Evolutionary conservation across 2,329 filamentous ascomycete genomes (phyloP), one percentile per base, ranked within the genome.

Genomic region (Tolypocladium amazonense): DNA sequence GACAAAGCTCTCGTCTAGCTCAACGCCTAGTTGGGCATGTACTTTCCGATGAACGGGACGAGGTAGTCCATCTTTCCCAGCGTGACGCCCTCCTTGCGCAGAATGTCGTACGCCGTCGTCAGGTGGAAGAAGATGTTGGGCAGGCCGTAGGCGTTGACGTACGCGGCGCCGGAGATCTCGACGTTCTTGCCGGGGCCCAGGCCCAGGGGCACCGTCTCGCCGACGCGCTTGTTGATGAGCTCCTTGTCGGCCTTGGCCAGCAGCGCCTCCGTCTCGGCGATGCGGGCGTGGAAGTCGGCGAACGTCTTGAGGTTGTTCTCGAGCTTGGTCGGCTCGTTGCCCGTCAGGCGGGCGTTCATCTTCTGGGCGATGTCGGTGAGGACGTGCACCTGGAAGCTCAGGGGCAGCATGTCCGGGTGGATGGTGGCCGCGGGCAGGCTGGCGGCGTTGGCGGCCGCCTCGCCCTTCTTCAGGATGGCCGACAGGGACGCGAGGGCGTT

Each of bases 111-210:
- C 12, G 82, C 76, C 15, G 78, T 85, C 3, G 71, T 77, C 18
- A 82, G 64, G 68, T 89, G 87, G 72, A 89, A 89, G 73, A 78
- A 87, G 65, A 87, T 71, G 66, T 88, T 87, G 27, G 86, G 84
- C 52, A 85, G 59, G 4, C 72, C 76, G 69, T 79, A 83, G 3
- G 72, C 71, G 47, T 71, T 67, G 27, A 82, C 66, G 67, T 83
- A 88, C 2, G 74, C 70, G 54, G 64, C 37, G 56, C 64, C 67
- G 41, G 64, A 60, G 56, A 73, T 58, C 47, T 66, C 43, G 38
- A 60, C 66, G n/a, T 57, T 62, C 61, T 67, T 70, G 41, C 63
- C 62, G 23, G 67, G 64, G 1, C 73, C 74, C 7, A 75, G n/a
- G 3, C 63, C 67, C 5, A 75, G 57, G 25, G 63, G 60, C n/a